A percentile compares a stretch with the other conserved stretches of the same genome.
Conservation (phyloP, 805 yeast species). For the Jamesozyma gamospora region DNA sequence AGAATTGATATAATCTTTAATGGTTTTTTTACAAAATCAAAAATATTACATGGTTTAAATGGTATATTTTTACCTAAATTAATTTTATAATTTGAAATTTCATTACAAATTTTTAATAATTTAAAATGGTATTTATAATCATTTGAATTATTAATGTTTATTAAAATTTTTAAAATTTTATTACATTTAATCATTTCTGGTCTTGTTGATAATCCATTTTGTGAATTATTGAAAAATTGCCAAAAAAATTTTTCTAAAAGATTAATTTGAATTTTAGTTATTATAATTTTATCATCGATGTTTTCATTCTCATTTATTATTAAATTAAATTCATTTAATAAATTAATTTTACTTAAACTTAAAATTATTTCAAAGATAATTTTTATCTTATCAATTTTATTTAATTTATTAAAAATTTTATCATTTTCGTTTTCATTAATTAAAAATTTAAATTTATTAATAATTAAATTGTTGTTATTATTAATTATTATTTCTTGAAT, state of each 20-base stretch:
- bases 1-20: constrained; percentile 33
- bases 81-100: constrained; percentile 23
- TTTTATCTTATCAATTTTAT: constrained; percentile 7
- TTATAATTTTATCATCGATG: constrained; percentile 3
- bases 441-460: too few relatives aligned
- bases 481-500: too few relatives aligned
- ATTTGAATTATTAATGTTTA: constrained; percentile 4
- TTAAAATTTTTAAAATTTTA: constrained; percentile 18
- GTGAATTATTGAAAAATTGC: constrained; percentile 35
- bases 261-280: constrained; percentile 9
- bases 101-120: constrained; percentile 23
- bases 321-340: constrained; percentile 13
- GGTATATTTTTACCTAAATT: constrained; percentile 29
- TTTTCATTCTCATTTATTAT: neutral
- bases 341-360: constrained; percentile 22
- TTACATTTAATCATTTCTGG: constrained; percentile 34
- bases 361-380: constrained; percentile 23
- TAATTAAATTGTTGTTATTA: too few relatives aligned
- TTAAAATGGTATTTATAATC: constrained; percentile 9
- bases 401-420: constrained; percentile 13
- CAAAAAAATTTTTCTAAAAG: constrained; percentile 30
- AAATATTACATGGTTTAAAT: constrained; percentile 32
- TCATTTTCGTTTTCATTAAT: neutral
- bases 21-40: constrained; percentile 27
- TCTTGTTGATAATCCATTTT: constrained; percentile 32